Base-by-base conservation (phyloP, 164 flowering plant species). In the Umbilicus rupestris region DNA sequence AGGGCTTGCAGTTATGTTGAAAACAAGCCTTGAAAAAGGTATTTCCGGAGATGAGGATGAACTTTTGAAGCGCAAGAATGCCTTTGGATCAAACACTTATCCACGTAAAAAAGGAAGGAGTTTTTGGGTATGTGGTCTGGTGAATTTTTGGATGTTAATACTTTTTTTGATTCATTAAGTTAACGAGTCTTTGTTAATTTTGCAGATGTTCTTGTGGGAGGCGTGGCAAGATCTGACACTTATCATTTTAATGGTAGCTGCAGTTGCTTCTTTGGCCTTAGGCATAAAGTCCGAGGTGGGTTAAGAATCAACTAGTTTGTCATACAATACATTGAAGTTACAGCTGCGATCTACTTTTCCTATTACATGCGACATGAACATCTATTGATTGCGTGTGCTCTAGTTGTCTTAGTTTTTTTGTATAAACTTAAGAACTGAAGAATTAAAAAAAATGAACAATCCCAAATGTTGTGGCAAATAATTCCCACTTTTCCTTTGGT, bases 231-330 rank as follows among this genome's bases (percentile, higher is more conserved):
- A 95, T 73, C 76, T 89, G 8, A 95, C 99, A 15, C 81, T 92
- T 58, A 86, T 95, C 66, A 95, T 95, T 75, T 76, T 95, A 83
- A 92, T 95, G 82, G 66, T 88, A 62, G 99, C 99, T 75, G 99
- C 97, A 15, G 92, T 75, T 66, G 87, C 92, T 73, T 95, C 99
- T 39, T 73, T 95, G 74, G 97, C 73, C 4, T 76, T 95, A 39
- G 97, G 97, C 33, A 95, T 92, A 73, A 92, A 92, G 75, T 80
- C 97, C 10, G 99, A 95, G 96, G 99, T 92, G 70, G 79, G 87
- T 30, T 45, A 33, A n/a, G 41, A 63, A n/a, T 63, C 8, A 26
- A 28, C 8, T 28, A 26, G 33, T 55, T 55, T 28, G 6, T 47
- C 55, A 47, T n/a, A 47, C 24, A 5, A n/a, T n/a, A 7, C 55